Conservation (phyloP, 2,329 filamentous ascomycete species). For the Colletotrichum eleusines region DNA sequence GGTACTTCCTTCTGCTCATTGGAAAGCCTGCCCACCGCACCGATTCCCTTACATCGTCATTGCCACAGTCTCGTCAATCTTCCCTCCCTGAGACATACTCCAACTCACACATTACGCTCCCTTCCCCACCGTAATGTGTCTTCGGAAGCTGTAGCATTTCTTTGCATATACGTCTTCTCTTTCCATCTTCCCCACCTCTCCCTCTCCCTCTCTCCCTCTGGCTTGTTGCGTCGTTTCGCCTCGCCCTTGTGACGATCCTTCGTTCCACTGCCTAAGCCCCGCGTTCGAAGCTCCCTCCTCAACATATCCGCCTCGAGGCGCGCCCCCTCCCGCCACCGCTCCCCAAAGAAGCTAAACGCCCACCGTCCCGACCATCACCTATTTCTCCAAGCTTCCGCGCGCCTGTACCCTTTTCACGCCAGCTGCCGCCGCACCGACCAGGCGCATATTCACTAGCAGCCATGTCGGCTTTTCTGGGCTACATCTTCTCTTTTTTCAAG, state of each 20-base stretch:
- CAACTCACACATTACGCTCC: constrained; percentile 12
- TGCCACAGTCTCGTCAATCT: constrained; percentile 10
- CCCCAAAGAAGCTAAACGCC: constrained; percentile 39
- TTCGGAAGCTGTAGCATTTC: constrained; percentile 28
- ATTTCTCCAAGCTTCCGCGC: constrained; percentile 26
- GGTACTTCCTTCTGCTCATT: constrained; percentile 4
- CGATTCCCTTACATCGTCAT: constrained; percentile 41
- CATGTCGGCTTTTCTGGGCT: constrained; percentile 54
- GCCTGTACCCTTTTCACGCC: constrained; percentile 29
- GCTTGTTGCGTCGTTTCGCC: constrained; percentile 1
- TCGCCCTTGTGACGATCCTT: constrained; percentile 38
- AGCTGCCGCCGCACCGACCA: constrained; percentile 36
- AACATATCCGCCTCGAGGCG: constrained; percentile 33
- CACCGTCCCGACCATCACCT: constrained; percentile 27
- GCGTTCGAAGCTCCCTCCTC: constrained; percentile 33
- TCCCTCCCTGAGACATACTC: constrained; percentile 34
- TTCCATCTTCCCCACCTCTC: not conserved
- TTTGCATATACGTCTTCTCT: constrained; percentile 8
- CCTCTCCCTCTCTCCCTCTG: not conserved
- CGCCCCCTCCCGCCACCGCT: not conserved
- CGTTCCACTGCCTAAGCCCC: constrained; percentile 31
- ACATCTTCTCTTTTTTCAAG: constrained; percentile 60
- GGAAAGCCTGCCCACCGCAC: constrained; percentile 18
- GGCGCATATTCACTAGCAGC: constrained; percentile 33
- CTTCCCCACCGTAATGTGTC: constrained; percentile 31